Conservation (phyloP, 768 basidiomycete species). For the Hericium coralloides region DNA sequence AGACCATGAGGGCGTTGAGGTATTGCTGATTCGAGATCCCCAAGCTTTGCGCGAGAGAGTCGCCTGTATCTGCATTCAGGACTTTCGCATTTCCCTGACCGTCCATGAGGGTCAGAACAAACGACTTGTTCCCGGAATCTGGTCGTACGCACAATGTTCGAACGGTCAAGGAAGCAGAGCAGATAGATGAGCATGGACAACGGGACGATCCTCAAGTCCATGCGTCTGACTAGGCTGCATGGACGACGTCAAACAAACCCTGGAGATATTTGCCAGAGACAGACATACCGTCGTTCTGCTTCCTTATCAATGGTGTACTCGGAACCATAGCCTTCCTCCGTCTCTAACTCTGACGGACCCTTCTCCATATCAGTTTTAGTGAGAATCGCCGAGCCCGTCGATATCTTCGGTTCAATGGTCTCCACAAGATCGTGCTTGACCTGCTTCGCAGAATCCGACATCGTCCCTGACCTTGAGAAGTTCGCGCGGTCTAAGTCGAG, state of each 20-base stretch:
- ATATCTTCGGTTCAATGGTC: too few species aligned
- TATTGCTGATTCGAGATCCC: conserved; percentile 11
- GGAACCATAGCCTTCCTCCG: not conserved
- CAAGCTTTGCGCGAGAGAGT: conserved; percentile 10
- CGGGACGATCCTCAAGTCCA: conserved; percentile 28
- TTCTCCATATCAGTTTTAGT: not conserved
- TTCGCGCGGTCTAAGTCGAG: too few species aligned
- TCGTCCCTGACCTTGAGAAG: too few species aligned
- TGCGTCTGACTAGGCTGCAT: conserved; percentile 17
- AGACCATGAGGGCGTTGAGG: conserved; percentile 15
- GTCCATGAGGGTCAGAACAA: not conserved
- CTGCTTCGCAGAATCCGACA: too few species aligned
- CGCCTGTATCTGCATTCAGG: conserved; percentile 13
- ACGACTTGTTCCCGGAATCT: not conserved
- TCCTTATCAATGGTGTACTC: not conserved
- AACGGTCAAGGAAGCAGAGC: conserved; percentile 23
- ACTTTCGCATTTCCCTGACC: conserved; percentile 12
- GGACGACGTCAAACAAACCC: not conserved
- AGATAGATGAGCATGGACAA: conserved; percentile 29
- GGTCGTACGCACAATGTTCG: conserved; percentile 15
- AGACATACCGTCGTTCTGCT: not conserved
- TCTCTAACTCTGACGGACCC: not conserved
- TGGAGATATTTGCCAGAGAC: not conserved
- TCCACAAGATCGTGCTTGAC: too few species aligned
- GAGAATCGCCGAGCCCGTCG: too few species aligned